Evolutionary conservation across 2,329 filamentous ascomycete genomes (phyloP), one percentile per base, ranked within the genome.

Genomic region (Colletotrichum euphorbiae): DNA sequence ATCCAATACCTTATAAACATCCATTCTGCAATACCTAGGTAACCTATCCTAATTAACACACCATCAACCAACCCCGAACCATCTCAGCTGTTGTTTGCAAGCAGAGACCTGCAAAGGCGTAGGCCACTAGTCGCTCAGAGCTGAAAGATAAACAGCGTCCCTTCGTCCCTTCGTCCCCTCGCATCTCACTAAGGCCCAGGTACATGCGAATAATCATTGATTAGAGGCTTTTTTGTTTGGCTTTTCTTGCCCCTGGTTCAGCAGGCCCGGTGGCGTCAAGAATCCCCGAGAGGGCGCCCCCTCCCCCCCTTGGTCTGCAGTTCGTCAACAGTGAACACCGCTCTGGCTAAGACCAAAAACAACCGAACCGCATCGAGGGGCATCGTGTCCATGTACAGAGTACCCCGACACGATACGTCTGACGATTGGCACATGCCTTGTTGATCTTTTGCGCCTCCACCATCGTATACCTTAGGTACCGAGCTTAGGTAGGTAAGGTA

Each of bases 171-270:
- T 3, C 21, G 21, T 24, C 21, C 21, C 40, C 19, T n/a, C 17
- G 42, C 42, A 43, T 43, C 42, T 43, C 42, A 43, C 42, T 43
- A 43, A 43, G 42, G 42, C 17, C 42, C 42, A 6, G 42, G 42
- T 43, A 43, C 17, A 4, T n/a, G n/a, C 42, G n/a, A 45, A 43
- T 36, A n/a, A 43, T 24, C 24, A 36, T 56, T 36, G 19, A 56
- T 56, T 56, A 56, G 52, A 56, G 52, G 52, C 52, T 56, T 56
- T 43, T 56, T 56, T 56, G 31, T 56, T 56, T 56, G 15, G 33
- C 19, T 24, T 28, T 17, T 13, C 24, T 31, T 17, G 17, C 19
- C 33, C 52, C 52, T 28, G 52, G 52, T 56, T 43, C 36, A 24
- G 13, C 52, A 58, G n/a, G 15, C 19, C 43, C 33, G 40, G 55